Base-by-base conservation (phyloP, 495 filamentous ascomycete genomes). In the Neurospora pannonica region DNA sequence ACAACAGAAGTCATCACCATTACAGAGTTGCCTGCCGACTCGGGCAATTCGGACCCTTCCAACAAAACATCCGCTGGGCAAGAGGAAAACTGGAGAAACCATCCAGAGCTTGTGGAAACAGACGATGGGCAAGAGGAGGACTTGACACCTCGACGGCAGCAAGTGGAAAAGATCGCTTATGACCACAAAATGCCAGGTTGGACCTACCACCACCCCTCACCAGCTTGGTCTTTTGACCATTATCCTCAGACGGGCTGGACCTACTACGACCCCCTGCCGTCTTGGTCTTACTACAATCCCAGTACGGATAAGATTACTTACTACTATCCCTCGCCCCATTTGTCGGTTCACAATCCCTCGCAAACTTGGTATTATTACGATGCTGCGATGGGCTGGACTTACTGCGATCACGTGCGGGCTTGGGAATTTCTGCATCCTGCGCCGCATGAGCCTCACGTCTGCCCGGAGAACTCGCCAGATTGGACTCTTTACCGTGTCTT, bases 241-340 rank as follows among this genome's bases (percentile, higher is more conserved):
- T 24, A 54, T 24, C n/a, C 4, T 2, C 46, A 54, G 46, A 5
- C 10, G 46, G 21, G n/a, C 0, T 54, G 46, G 46, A 21, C n/a
- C n/a, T 24, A 54, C 46, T 54, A 24, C 21, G 4, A 13, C 24
- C 46, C 46, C 1, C 0, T 46, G 19, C 42, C 42, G n/a, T 2
- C n/a, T 10, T 54, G 46, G 46, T 54, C 46, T 13, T 2, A 54
- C 46, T 54, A 24, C 21, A 0, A 54, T 54, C 46, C 10, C 0
- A 0, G 1, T 54, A 0, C 10, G 46, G 46, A 13, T 21, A 0
- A 13, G 4, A 6, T 24, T 3, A 5, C 0, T 5, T 21, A 13
- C 2, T 24, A 11, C 46, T 24, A 6, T 11, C 46, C 46, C n/a
- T 21, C n/a, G 4, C n/a, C 46, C 9, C 46, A 54, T 24, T 54